These are phyloP conservation scores for Dactylella cylindrospora DNA, from an alignment of 2,329 filamentous ascomycete species.

Conservation along the genomic window DNA sequence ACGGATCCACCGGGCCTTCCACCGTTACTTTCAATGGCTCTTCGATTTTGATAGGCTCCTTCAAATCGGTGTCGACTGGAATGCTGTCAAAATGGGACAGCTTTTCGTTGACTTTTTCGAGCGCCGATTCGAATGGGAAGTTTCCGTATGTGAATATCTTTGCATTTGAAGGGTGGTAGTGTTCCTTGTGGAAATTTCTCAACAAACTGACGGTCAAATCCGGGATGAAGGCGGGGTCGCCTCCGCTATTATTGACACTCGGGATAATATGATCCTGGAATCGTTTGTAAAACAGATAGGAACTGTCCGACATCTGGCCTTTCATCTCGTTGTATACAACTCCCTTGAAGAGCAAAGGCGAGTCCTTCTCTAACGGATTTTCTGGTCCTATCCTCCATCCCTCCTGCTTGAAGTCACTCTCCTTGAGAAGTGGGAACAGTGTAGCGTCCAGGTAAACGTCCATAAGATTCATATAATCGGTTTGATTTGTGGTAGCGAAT, in stretches of 20 bases:
- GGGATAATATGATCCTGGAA: constrained; percentile 96
- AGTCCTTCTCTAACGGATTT: constrained; percentile 65
- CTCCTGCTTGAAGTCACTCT: constrained; percentile 91
- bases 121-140: constrained; percentile 78
- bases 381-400: constrained; percentile 95
- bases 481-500: constrained; percentile 92
- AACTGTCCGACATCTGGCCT: constrained; percentile 95
- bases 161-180: constrained; percentile 97
- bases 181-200: constrained; percentile 80
- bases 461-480: constrained; percentile 94
- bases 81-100: constrained; percentile 73
- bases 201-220: constrained; percentile 90
- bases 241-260: constrained; percentile 91
- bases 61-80: constrained; percentile 69
- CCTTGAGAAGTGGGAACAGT: constrained; percentile 81
- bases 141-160: constrained; percentile 95
- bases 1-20: constrained; percentile 78
- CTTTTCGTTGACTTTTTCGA: constrained; percentile 74
- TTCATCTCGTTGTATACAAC: constrained; percentile 99
- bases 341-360: constrained; percentile 82
- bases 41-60: constrained; percentile 70
- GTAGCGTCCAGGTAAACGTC: constrained; percentile 96
- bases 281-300: constrained; percentile 91
- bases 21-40: constrained; percentile 71
- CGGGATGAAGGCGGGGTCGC: constrained; percentile 93